These are phyloP conservation scores for Penicillium sp. DNA, from an alignment of 2,329 filamentous ascomycete species.

Conservation along the genomic window DNA sequence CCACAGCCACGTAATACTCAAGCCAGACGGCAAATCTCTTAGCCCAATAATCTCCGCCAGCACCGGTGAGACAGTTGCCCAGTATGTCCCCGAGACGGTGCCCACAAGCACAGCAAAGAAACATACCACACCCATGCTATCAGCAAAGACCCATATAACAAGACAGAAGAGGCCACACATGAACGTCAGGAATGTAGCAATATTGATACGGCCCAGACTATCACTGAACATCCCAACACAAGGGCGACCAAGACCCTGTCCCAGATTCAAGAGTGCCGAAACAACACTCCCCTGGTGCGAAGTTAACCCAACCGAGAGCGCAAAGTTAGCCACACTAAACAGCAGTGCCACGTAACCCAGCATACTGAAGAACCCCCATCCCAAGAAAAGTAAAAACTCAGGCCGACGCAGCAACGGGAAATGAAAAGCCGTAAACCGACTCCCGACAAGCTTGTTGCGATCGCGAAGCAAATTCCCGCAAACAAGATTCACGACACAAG, in stretches of 20 bases:
- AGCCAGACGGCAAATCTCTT: conserved; percentile 55
- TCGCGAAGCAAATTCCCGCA: conserved; percentile 58
- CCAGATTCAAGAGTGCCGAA: conserved; percentile 64
- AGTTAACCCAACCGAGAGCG: conserved; percentile 58
- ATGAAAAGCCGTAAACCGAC: conserved; percentile 55
- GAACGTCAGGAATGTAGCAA: conserved; percentile 57
- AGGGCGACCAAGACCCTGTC: conserved; percentile 58
- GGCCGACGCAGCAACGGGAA: conserved; percentile 52
- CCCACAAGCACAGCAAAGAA: conserved; percentile 62
- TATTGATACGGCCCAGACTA: conserved; percentile 61
- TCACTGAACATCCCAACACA: conserved; percentile 65
- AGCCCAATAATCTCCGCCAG: conserved; percentile 63
- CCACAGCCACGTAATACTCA: conserved; percentile 61
- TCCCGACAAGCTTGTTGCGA: conserved; percentile 58
- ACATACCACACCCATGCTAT: conserved; percentile 57
- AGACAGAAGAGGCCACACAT: conserved; percentile 60
- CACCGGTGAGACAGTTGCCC: conserved; percentile 59
- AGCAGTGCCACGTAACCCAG: conserved; percentile 66
- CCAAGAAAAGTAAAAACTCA: conserved; percentile 60
- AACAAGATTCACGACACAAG: conserved; percentile 54
- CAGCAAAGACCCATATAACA: conserved; percentile 61
- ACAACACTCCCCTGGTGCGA: conserved; percentile 62
- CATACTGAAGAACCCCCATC: conserved; percentile 62
- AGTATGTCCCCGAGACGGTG: conserved; percentile 61
- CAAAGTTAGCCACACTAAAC: conserved; percentile 65